These are phyloP conservation scores for Peniophora sp. DNA, from an alignment of 1,284 basidiomycete species.

Conservation along the genomic window DNA sequence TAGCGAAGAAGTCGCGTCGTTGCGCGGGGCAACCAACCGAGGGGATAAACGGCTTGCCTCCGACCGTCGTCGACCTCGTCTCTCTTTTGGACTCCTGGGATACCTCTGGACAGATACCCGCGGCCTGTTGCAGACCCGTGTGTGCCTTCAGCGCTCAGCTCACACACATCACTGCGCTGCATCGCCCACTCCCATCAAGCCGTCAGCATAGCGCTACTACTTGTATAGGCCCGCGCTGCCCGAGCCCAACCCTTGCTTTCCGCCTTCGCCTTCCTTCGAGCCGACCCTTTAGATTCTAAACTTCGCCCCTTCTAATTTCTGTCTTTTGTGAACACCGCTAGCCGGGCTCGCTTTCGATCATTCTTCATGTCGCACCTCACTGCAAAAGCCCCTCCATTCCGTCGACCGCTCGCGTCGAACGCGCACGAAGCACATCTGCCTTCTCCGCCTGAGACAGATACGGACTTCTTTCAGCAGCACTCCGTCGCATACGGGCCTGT, in stretches of 20 bases:
- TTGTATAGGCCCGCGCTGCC: neutral
- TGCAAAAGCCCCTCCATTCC: constrained; percentile 35
- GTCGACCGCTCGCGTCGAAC: constrained; percentile 41
- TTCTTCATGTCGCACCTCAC: constrained; percentile 40
- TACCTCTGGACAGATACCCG: too few species aligned
- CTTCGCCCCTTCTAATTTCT: neutral
- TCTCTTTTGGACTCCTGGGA: too few species aligned
- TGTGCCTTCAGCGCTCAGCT: too few species aligned
- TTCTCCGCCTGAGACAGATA: constrained; percentile 49
- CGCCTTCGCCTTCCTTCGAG: neutral
- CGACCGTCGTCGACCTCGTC: too few species aligned
- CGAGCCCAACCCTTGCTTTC: neutral
- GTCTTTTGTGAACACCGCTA: neutral
- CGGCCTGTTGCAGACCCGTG: too few species aligned
- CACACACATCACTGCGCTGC: neutral
- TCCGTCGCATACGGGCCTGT: neutral
- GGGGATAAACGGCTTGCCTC: too few species aligned
- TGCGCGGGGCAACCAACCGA: too few species aligned
- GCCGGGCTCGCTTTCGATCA: constrained; percentile 4
- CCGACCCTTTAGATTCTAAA: neutral
- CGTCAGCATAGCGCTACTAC: neutral
- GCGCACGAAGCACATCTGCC: constrained; percentile 32
- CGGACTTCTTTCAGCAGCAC: constrained; percentile 20
- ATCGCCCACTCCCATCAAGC: neutral
- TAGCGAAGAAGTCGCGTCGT: neutral